These are phyloP conservation scores for Acaromyces ingoldii DNA, from an alignment of 1,284 basidiomycete genomes.

Conservation along the genomic window DNA sequence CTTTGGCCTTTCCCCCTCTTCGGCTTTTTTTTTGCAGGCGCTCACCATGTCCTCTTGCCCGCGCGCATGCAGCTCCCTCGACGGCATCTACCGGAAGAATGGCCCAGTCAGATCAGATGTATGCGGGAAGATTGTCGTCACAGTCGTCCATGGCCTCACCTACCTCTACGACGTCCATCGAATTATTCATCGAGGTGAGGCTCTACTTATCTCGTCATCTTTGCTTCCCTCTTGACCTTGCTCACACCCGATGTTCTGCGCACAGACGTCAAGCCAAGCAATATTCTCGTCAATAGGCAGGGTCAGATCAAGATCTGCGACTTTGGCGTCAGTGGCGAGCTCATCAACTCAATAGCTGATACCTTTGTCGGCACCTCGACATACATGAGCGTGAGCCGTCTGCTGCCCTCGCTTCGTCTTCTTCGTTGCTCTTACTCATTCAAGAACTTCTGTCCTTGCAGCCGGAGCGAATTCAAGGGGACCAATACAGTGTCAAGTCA, in stretches of 20 bases:
- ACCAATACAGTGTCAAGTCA: conserved; percentile 93
- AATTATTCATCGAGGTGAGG: conserved; percentile 91
- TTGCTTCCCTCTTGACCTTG: too few species aligned
- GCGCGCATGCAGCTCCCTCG: conserved; percentile 57
- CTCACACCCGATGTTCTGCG: too few species aligned
- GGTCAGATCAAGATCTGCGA: conserved; percentile 98
- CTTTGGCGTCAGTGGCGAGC: conserved; percentile 95
- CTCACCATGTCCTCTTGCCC: not conserved
- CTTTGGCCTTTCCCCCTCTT: too few species aligned
- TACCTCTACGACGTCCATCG: conserved; percentile 98
- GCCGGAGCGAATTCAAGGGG: conserved; percentile 98
- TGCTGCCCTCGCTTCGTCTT: too few species aligned
- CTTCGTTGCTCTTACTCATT: too few species aligned
- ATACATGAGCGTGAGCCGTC: conserved; percentile 80
- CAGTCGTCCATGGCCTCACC: conserved; percentile 86
- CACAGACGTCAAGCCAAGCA: conserved; percentile 95
- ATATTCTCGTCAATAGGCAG: conserved; percentile 86
- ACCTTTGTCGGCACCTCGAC: conserved; percentile 98
- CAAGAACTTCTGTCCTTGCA: conserved; percentile 52
- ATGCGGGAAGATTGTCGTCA: conserved; percentile 81
- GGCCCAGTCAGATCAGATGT: conserved; percentile 85
- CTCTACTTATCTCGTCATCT: too few species aligned
- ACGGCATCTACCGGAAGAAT: conserved; percentile 88
- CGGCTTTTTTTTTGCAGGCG: not conserved
- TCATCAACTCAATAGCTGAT: conserved; percentile 97